A percentile compares a stretch with the other conserved stretches of the same genome.
Evolutionary conservation across 2,329 filamentous ascomycete species (phyloP).

Genomic region (Diaporthe batatas): DNA sequence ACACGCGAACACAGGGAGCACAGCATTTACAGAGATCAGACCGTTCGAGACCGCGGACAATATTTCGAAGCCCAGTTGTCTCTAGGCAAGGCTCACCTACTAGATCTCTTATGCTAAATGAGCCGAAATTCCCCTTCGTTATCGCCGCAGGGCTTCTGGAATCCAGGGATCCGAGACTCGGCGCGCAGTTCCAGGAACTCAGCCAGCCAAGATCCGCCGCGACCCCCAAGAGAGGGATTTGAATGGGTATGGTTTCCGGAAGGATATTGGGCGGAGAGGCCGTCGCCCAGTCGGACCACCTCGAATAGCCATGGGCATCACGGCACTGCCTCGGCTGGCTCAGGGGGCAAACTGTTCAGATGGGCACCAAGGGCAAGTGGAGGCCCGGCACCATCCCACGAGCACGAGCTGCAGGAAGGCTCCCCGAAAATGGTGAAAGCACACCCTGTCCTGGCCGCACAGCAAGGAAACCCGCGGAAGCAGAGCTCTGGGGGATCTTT

Average conservation of each 20-base stretch:
- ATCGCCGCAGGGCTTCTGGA: conserved; percentile 31
- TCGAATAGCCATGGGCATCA: conserved; percentile 7
- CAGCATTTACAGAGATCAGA: background rate
- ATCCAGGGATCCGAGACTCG: background rate
- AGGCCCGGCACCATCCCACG: background rate
- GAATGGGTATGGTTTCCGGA: conserved; percentile 76
- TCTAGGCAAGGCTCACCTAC: too few relatives aligned
- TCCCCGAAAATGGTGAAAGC: conserved; percentile 47
- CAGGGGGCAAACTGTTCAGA: conserved; percentile 55
- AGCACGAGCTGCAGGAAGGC: conserved; percentile 33
- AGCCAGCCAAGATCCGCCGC: conserved; percentile 63
- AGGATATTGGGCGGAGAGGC: conserved; percentile 73
- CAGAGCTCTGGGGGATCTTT: conserved; percentile 1
- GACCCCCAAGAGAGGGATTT: conserved; percentile 65
- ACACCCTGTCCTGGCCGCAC: conserved; percentile 43
- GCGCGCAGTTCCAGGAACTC: conserved; percentile 11
- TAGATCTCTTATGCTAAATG: conserved; percentile 2
- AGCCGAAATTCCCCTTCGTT: conserved; percentile 42
- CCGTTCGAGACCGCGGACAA: background rate
- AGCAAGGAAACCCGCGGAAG: background rate
- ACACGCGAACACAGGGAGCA: background rate
- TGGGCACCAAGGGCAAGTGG: conserved; percentile 26
- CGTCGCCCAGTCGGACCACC: conserved; percentile 1
- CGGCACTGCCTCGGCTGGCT: conserved; percentile 45
- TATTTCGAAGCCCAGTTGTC: background rate